phyloP scores from a whole-genome alignment of 129 eudicot genomes.

The Tagetes erecta region DNA sequence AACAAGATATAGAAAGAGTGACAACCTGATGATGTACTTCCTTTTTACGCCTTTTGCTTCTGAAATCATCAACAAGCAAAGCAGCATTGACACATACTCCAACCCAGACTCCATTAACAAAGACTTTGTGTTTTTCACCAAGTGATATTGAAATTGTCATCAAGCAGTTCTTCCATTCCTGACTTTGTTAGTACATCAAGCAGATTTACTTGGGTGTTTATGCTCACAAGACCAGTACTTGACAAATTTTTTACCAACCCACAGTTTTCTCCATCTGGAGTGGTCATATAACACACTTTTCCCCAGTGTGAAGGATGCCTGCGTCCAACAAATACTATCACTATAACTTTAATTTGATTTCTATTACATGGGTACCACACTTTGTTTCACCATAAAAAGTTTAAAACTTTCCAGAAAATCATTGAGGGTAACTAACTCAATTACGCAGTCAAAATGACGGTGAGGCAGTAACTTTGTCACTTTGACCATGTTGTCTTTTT shows the following conservation, averaged over 20 bases:
- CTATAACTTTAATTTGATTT: slow-evolving; percentile 10
- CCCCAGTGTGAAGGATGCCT: slow-evolving; percentile 99
- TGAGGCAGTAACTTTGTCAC: not conserved
- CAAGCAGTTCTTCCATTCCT: slow-evolving; percentile 69
- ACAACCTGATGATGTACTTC: slow-evolving; percentile 69
- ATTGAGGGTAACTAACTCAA: slow-evolving; percentile 5
- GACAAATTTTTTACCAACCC: slow-evolving; percentile 90
- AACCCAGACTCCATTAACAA: slow-evolving; percentile 88
- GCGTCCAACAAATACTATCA: slow-evolving; percentile 39
- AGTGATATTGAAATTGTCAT: slow-evolving; percentile 46
- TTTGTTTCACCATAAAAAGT: slow-evolving; percentile 13
- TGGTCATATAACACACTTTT: slow-evolving; percentile 75
- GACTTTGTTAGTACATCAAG: slow-evolving; percentile 41
- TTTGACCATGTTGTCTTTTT: slow-evolving; percentile 1
- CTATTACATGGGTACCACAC: not conserved
- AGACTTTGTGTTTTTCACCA: slow-evolving; percentile 53
- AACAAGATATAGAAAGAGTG: slow-evolving; percentile 17
- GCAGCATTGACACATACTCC: slow-evolving; percentile 67
- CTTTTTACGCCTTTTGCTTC: slow-evolving; percentile 60
- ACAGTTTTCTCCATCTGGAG: slow-evolving; percentile 95
- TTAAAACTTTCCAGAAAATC: not conserved
- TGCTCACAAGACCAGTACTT: slow-evolving; percentile 79
- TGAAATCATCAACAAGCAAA: slow-evolving; percentile 63
- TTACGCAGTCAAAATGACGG: not conserved
- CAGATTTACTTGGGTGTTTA: slow-evolving; percentile 38